Base-by-base conservation (phyloP, 495 filamentous ascomycete species). In the Talaromyces thailandensis region DNA sequence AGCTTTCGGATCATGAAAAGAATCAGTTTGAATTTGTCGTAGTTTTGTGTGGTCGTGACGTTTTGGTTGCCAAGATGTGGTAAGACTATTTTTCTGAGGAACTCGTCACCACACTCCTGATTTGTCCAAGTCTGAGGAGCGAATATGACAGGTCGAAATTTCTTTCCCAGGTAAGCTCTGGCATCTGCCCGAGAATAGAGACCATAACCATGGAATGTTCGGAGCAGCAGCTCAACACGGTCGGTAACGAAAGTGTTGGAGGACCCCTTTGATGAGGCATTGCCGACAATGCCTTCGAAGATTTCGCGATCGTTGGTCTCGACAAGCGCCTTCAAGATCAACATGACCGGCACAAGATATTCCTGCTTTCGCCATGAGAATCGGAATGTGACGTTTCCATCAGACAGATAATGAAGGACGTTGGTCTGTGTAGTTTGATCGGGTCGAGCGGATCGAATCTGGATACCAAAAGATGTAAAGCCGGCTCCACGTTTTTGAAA, bases 321-420 rank as follows among this genome's bases (percentile, higher is more conserved):
- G 21, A 92, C 83, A 51, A 98, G 82, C 2, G 94, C 94, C 77
- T 97, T 98, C 64, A 98, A 74, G 14, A 97, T 84, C 94, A 98
- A 97, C 83, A 96, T 87, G 63, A 91, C 89, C 18, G 94, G 94
- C 14, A 98, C 82, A 24, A 97, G 82, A 70, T 89, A 98, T 75
- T 98, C 94, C 65, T 91, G 91, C 80, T 98, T 98, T 64, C 93
- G 82, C 94, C 94, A 98, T 1, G 93, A 96, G 75, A 98, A 98
- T 43, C 94, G 84, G 78, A 98, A 96, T 2, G 89, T 96, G 63
- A 97, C 85, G 72, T 96, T 97, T 64, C 94, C 94, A 73, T 98
- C 93, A 64, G 81, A 88, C 53, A 97, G 86, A 75, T 97, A 98
- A 73, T 98, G 94, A 25, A 98, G 81, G 25, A 96, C 92, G 67